phyloP scores from a whole-genome alignment of 1,284 basidiomycete genomes.

The Trichosporon sp. region DNA sequence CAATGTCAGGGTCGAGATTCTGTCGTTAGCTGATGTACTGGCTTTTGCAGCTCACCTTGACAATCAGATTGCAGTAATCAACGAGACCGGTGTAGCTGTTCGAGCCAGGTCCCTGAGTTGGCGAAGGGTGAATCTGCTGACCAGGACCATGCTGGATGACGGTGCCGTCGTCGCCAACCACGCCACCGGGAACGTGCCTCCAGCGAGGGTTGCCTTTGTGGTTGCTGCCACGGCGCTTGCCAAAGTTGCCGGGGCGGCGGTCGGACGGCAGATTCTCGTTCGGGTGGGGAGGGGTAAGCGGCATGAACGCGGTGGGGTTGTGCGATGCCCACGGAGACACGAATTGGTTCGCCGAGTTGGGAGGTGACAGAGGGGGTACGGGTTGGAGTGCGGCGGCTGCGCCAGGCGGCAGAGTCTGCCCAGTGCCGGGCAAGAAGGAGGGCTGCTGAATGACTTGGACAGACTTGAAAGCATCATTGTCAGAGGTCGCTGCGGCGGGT shows the following conservation, averaged over 20 bases:
- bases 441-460: neutral
- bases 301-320: conserved; percentile 11
- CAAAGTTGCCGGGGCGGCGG: neutral
- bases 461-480: neutral
- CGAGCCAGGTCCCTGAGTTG: conserved; percentile 63
- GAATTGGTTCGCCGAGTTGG: conserved; percentile 9
- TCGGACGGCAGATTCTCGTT: neutral
- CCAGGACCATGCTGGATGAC: conserved; percentile 72
- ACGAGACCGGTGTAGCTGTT: conserved; percentile 75
- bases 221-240: neutral
- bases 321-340: conserved; percentile 29
- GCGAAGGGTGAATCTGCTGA: conserved; percentile 79
- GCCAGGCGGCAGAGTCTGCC: neutral
- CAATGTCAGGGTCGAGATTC: conserved; percentile 78
- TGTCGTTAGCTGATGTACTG: conserved; percentile 37
- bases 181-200: conserved; percentile 14
- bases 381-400: neutral
- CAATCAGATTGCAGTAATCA: conserved; percentile 81
- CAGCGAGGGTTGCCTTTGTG: conserved; percentile 3
- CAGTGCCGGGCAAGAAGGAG: neutral
- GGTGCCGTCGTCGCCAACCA: conserved; percentile 33
- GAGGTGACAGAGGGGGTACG: conserved; percentile 13
- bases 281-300: conserved; percentile 4
- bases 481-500: neutral
- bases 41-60: conserved; percentile 27